These are phyloP conservation scores for Hepatocystis sp. DNA, from an alignment of 169 alveolate genomes.

Conservation along the genomic window DNA sequence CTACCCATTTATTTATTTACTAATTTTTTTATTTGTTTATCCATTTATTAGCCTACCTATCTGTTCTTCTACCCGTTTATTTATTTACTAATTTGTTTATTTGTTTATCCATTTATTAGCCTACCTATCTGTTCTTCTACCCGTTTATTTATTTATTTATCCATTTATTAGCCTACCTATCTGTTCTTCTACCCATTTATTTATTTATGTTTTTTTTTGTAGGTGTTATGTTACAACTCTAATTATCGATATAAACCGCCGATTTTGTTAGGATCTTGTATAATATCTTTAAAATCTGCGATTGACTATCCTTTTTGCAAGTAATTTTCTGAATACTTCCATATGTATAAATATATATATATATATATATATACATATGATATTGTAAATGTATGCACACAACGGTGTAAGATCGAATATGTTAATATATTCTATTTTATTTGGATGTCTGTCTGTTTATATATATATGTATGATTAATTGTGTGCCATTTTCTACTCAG, in stretches of 20 bases:
- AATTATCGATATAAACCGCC: slow-evolving; percentile 71
- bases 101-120: slow-evolving; percentile 76
- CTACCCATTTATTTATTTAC: too few relatives aligned
- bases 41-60: background rate
- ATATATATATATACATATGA: background rate
- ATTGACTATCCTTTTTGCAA: slow-evolving; percentile 69
- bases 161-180: too few relatives aligned
- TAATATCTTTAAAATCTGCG: slow-evolving; percentile 66
- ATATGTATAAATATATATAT: slow-evolving; percentile 4
- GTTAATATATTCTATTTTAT: too few relatives aligned
- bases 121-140: slow-evolving; percentile 71
- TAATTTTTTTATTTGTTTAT: too few relatives aligned
- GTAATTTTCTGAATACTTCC: background rate
- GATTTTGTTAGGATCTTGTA: slow-evolving; percentile 69
- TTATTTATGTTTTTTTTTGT: background rate
- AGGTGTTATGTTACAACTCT: slow-evolving; percentile 57
- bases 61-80: background rate
- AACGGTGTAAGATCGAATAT: too few relatives aligned
- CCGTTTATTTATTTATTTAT: slow-evolving; percentile 73
- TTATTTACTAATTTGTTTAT: slow-evolving; percentile 23
- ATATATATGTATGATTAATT: too few relatives aligned
- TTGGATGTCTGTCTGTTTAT: too few relatives aligned
- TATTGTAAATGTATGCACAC: background rate
- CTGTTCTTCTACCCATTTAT: background rate
- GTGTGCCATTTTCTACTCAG: too few relatives aligned